These are phyloP conservation scores for Eucalyptus viminalis DNA, from an alignment of 345 rosid genomes.

Conservation along the genomic window DNA sequence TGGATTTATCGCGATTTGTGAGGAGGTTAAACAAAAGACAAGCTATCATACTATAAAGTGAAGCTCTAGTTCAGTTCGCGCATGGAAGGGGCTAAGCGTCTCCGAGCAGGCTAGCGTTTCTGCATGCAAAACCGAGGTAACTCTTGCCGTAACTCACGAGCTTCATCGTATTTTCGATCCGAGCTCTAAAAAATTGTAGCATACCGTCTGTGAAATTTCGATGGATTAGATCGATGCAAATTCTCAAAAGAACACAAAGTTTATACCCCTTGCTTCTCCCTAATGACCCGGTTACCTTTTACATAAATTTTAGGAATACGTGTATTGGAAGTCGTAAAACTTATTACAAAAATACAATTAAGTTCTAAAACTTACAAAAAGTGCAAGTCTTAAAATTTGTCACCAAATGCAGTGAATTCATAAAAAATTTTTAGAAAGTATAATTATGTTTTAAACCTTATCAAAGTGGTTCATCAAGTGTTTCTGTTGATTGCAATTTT, in stretches of 20 bases:
- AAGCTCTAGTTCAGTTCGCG: not conserved
- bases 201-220: no score
- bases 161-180: no score
- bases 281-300: no score
- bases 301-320: not conserved
- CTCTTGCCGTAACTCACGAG: not conserved
- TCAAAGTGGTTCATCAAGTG: rapidly evolving
- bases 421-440: no score
- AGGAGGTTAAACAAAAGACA: not conserved
- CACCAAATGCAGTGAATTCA: no score
- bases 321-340: no score
- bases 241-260: not conserved
- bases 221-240: not conserved
- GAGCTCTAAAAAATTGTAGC: not conserved
- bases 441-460: no score
- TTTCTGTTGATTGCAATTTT: no score
- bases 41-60: not conserved
- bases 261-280: not conserved
- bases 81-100: not conserved
- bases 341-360: no score
- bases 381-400: no score
- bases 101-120: not conserved
- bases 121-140: not conserved
- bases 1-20: rapidly evolving
- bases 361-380: no score